Base-by-base conservation (phyloP, 2,329 filamentous ascomycete genomes). In the Nothophoma quercina region DNA sequence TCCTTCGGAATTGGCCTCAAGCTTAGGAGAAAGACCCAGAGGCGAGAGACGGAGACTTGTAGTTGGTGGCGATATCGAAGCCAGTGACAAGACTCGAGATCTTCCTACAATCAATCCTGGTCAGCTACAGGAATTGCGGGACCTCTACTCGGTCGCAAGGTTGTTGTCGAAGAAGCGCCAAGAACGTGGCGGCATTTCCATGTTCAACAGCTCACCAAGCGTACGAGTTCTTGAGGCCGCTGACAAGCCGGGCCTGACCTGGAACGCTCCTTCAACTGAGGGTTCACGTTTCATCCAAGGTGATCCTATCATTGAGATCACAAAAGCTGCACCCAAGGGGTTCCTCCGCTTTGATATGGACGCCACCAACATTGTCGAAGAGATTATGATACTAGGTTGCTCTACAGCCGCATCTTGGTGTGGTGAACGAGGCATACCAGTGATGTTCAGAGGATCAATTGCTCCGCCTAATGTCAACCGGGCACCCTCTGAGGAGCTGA, bases 321-420 rank as follows among this genome's bases (percentile, higher is more conserved):
- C 56, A 1, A 57, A 56, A 13, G 34, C 23, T 32, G 33, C 35
- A 12, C 35, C 55, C 2, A 30, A 48, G 28, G 49, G 46, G 5
- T 49, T 55, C 5, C 32, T 64, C 16, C 45, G 56, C 13, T 45
- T 50, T 18, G 57, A 56, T 5, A 56, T 68, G n/a, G 45, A 57
- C 18, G 56, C 69, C 3, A 64, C 32, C 16, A 65, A 73, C 19
- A 69, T 75, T 55, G 65, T 72, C 2, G 65, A 67, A 40, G 70
- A 75, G 51, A 63, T 73, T 51, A 88, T 88, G 85, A 70, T 85
- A 52, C 67, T 87, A 18, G 84, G 81, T 13, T 77, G 78, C 47
- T 76, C 80, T 40, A 70, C 79, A n/a, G 79, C 77, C 7, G 82
- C 76, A 12, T 60, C 68, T 10, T 85, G 81, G 81, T 82, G 80